Percentiles rank a stretch among this genome's conserved stretches.
These are phyloP conservation scores for Durio zibethinus DNA, from an alignment of 345 rosid species.

Conservation along the genomic window DNA sequence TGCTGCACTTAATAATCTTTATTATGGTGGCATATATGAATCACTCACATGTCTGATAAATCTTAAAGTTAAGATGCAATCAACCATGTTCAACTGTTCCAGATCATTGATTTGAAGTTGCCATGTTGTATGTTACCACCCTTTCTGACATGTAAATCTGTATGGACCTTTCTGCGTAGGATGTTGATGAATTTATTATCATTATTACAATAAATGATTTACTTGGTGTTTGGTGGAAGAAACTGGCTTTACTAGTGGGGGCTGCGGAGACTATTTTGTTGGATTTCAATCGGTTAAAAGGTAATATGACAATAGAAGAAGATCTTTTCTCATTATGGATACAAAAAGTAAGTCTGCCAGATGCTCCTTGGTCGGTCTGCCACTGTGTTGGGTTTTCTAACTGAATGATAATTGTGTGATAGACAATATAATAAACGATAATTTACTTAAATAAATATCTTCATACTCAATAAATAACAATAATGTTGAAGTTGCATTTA, in stretches of 20 bases:
- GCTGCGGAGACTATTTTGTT: slow-evolving; percentile 15
- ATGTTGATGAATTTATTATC: not conserved
- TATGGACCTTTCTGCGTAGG: slow-evolving; percentile 25
- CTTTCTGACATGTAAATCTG: slow-evolving; percentile 4
- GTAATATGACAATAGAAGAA: slow-evolving; percentile 30
- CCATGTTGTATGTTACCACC: not conserved
- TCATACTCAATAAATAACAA: not conserved
- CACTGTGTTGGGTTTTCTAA: slow-evolving; percentile 15
- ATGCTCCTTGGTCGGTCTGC: slow-evolving; percentile 19
- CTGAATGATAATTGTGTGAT: not conserved
- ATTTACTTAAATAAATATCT: slow-evolving; percentile 18
- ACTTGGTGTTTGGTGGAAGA: slow-evolving; percentile 8
- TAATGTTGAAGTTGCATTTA: not conserved
- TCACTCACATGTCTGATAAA: not conserved
- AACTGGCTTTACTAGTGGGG: slow-evolving; percentile 12
- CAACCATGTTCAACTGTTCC: not conserved
- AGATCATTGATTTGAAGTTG: not conserved
- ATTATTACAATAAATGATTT: not conserved
- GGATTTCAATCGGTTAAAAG: slow-evolving; percentile 16
- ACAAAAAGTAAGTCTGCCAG: slow-evolving; percentile 16
- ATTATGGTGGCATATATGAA: slow-evolving; percentile 3
- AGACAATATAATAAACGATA: not conserved
- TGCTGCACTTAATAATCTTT: not conserved
- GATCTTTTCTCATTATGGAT: slow-evolving; percentile 13
- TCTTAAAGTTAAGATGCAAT: not conserved